These are phyloP conservation scores for Pachysandra terminalis DNA, from an alignment of 164 flowering plant genomes.

Conservation along the genomic window DNA sequence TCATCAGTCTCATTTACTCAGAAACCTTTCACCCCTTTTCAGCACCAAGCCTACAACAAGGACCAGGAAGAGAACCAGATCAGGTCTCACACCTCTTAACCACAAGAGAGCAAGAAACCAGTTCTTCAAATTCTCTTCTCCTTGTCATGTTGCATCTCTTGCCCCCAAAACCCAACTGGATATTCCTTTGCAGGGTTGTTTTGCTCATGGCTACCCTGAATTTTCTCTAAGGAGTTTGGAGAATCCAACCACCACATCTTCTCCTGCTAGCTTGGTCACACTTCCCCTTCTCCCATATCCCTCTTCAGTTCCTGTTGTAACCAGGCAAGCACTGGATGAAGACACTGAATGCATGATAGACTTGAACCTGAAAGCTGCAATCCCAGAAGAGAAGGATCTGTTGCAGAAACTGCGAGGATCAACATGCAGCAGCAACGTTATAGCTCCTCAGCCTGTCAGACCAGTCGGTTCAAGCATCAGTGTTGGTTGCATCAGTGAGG, in stretches of 20 bases:
- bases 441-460: slow-evolving; percentile 67
- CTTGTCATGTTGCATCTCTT: slow-evolving; percentile 20
- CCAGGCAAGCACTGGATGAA: slow-evolving; percentile 3
- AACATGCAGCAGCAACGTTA: slow-evolving; percentile 18
- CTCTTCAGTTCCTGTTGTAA: slow-evolving; percentile 13
- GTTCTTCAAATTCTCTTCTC: slow-evolving; percentile 23
- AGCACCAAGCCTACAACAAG: slow-evolving; percentile 61
- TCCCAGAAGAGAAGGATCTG: slow-evolving; percentile 47
- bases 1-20: slow-evolving; percentile 40
- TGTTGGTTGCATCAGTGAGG: slow-evolving; percentile 39
- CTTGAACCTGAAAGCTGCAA: slow-evolving; percentile 34
- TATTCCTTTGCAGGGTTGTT: slow-evolving; percentile 37
- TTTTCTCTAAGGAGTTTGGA: slow-evolving; percentile 24
- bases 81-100: slow-evolving; percentile 29
- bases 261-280: slow-evolving; percentile 27
- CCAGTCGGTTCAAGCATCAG: slow-evolving; percentile 72
- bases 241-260: slow-evolving; percentile 11
- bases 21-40: slow-evolving; percentile 46
- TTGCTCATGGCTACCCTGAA: slow-evolving; percentile 21
- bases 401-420: slow-evolving; percentile 36
- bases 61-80: slow-evolving; percentile 57
- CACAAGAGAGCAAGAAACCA: slow-evolving; percentile 38
- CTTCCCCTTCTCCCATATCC: slow-evolving; percentile 49
- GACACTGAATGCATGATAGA: slow-evolving; percentile 25
- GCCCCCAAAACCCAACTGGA: slow-evolving; percentile 19